These are phyloP conservation scores for Cladosporium sphaerospermum DNA, from an alignment of 2,329 filamentous ascomycete genomes.

Conservation along the genomic window DNA sequence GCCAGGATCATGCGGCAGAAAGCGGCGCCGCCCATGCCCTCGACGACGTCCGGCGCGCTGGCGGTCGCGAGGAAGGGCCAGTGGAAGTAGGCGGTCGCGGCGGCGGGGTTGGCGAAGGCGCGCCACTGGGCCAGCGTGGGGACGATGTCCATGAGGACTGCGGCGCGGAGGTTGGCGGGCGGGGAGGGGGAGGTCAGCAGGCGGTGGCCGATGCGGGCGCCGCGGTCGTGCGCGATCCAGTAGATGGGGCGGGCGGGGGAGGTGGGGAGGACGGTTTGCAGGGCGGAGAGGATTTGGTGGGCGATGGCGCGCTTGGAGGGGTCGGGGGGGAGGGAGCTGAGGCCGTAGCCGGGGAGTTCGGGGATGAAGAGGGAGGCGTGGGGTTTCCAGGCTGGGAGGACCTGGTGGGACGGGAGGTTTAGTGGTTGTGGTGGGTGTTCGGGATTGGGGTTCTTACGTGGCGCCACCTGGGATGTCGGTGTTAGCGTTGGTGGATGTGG, in stretches of 20 bases:
- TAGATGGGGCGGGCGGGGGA: slow-evolving; percentile 32
- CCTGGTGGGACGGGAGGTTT: slow-evolving; percentile 16
- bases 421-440: neutral
- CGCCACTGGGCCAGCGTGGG: slow-evolving; percentile 44
- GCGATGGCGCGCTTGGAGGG: slow-evolving; percentile 37
- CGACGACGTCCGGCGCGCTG: slow-evolving; percentile 39
- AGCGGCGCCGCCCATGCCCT: slow-evolving; percentile 35
- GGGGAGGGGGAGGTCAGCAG: slow-evolving; percentile 38
- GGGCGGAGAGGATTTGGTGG: slow-evolving; percentile 36
- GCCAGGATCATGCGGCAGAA: slow-evolving; percentile 34
- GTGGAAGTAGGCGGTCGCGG: slow-evolving; percentile 41
- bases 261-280: slow-evolving; percentile 31
- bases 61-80: slow-evolving; percentile 48
- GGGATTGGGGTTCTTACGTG: slow-evolving; percentile 13
- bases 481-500: neutral
- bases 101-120: slow-evolving; percentile 33
- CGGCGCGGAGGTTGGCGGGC: slow-evolving; percentile 33
- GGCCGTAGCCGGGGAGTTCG: slow-evolving; percentile 44
- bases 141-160: slow-evolving; percentile 45
- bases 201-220: slow-evolving; percentile 45
- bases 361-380: slow-evolving; percentile 42
- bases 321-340: slow-evolving; percentile 31
- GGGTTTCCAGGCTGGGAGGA: slow-evolving; percentile 34
- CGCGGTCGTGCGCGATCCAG: slow-evolving; percentile 46
- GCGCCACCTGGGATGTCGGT: slow-evolving; percentile 19